These are phyloP conservation scores for Botrytis aclada DNA, from an alignment of 2,329 filamentous ascomycete genomes.

Conservation along the genomic window DNA sequence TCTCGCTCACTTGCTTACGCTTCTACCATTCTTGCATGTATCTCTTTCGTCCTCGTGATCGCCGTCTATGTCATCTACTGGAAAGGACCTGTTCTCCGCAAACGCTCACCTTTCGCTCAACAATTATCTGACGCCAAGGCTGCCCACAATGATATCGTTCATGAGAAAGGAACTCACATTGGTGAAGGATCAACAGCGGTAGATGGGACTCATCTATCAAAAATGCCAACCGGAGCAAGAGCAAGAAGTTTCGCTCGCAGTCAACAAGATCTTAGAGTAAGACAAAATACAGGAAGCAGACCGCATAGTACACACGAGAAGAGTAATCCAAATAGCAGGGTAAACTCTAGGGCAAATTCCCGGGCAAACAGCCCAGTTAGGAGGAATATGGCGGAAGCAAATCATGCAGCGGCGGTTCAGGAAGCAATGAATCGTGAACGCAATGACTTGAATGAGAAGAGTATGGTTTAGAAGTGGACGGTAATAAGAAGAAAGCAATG, in stretches of 20 bases:
- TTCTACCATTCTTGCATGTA: constrained; percentile 59
- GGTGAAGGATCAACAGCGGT: background rate
- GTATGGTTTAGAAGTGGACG: background rate
- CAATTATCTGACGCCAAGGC: constrained; percentile 46
- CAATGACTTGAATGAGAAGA: background rate
- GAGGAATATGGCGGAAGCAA: background rate
- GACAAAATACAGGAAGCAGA: constrained; percentile 27
- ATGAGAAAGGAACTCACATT: background rate
- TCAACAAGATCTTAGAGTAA: constrained; percentile 31
- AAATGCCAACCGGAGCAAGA: constrained; percentile 25
- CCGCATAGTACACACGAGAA: constrained; percentile 12
- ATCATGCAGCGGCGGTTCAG: background rate
- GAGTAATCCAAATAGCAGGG: constrained; percentile 1
- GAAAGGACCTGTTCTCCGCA: constrained; percentile 58
- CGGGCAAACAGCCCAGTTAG: constrained; percentile 15
- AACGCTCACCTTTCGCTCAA: constrained; percentile 63
- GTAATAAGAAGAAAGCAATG: background rate
- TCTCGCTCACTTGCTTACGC: constrained; percentile 55
- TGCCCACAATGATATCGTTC: background rate
- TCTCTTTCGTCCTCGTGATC: constrained; percentile 58
- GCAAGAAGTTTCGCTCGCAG: constrained; percentile 25
- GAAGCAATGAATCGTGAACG: background rate
- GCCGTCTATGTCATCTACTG: constrained; percentile 67
- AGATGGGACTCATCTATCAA: constrained; percentile 16
- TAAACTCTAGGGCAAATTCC: constrained; percentile 15